Base-by-base conservation (phyloP, 1,284 basidiomycete genomes). In the Vanrija humicola region DNA sequence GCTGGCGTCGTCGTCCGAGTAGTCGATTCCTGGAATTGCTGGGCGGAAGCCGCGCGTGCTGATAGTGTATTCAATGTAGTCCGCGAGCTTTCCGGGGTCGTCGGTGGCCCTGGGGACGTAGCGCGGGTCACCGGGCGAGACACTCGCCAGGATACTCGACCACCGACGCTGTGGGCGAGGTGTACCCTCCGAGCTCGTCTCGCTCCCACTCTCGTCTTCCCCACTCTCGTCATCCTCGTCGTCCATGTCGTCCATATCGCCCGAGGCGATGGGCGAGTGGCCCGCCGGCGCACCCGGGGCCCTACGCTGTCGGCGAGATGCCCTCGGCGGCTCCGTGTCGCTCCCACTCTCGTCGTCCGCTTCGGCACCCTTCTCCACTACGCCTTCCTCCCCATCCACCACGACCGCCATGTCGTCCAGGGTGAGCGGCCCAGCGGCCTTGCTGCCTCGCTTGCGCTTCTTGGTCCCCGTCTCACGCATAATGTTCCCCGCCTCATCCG, bases 401-500 rank as follows among this genome's bases (percentile, higher is more conserved):
- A 58, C 47, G 34, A 48, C 54, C 44, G 56, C 54, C 42, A 49
- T 49, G 15, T 50, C 53, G 34, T 34, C 34, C 10, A 34, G 34
- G 23, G 45, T 21, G 7, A 43, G 16, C 8, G 48, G 26, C n/a
- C 43, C 53, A 2, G 73, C 48, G 8, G 48, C 55, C 47, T 58
- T 55, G 3, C 50, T 43, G 43, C 58, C 63, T 34, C 63, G 59
- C 56, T 69, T 74, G 43, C 70, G 62, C 52, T 72, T 70, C 63
- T 69, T 73, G 23, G 64, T 74, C 28, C 69, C 59, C 48, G n/a
- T 52, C 45, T 46, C 46, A 47, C 57, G 64, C 63, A 67, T 64
- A n/a, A 46, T 53, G 18, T 56, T 60, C 4, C 65, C 69, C 14
- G 52, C 57, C 65, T 80, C 70, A 40, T 77, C 76, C 28, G 84